These are phyloP conservation scores for Beauveria rudraprayagi DNA, from an alignment of 2,329 filamentous ascomycete species.

Conservation along the genomic window DNA sequence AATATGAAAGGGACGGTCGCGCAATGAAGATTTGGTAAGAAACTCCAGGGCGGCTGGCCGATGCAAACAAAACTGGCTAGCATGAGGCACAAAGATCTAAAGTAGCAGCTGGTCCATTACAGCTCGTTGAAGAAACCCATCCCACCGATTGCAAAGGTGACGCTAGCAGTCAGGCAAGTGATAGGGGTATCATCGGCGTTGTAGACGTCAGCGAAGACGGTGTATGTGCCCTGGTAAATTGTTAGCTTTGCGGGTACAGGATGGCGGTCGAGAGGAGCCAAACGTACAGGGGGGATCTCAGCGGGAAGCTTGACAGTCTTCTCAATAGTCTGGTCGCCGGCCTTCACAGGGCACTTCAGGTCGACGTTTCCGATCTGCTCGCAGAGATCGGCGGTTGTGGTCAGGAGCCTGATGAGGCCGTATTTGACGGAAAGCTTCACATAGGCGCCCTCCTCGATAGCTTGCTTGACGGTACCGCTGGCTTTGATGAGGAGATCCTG, in stretches of 20 bases:
- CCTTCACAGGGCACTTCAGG: conserved; percentile 77
- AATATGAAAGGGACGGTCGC: conserved; percentile 15
- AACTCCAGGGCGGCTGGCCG: background rate
- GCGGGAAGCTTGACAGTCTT: conserved; percentile 81
- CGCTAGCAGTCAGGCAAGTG: conserved; percentile 75
- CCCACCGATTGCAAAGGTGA: conserved; percentile 47
- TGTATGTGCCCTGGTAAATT: conserved; percentile 68
- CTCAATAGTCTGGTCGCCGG: conserved; percentile 62
- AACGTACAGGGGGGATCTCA: conserved; percentile 79
- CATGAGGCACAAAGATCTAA: conserved; percentile 9
- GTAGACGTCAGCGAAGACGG: conserved; percentile 77
- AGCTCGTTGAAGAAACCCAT: conserved; percentile 33
- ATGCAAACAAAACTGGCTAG: conserved; percentile 4
- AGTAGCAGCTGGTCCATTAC: conserved; percentile 18
- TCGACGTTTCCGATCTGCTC: conserved; percentile 85
- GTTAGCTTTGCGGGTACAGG: conserved; percentile 15
- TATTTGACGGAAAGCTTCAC: conserved; percentile 86
- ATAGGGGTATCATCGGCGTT: conserved; percentile 65
- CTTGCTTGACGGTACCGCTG: conserved; percentile 62
- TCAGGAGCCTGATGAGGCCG: conserved; percentile 83
- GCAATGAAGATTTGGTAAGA: background rate
- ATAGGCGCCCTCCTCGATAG: conserved; percentile 70
- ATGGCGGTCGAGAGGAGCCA: background rate
- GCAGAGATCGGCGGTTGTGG: conserved; percentile 74
- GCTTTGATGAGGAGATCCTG: conserved; percentile 70